These are phyloP conservation scores for Juglanconis oblonga DNA, from an alignment of 2,329 filamentous ascomycete species.

Conservation along the genomic window DNA sequence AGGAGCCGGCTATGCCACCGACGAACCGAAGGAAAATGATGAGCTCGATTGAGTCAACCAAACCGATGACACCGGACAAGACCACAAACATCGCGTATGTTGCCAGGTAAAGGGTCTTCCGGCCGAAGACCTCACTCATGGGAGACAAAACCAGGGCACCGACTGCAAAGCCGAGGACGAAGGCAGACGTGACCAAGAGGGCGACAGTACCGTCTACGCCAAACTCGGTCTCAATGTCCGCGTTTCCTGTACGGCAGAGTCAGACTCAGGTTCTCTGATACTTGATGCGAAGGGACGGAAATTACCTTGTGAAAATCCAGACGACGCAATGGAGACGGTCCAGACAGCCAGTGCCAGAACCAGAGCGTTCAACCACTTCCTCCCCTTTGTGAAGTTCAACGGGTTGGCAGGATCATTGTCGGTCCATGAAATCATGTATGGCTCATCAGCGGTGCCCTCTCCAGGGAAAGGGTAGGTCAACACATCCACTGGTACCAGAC, in stretches of 20 bases:
- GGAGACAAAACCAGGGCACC: constrained; percentile 21
- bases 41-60: constrained; percentile 53
- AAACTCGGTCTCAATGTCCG: constrained; percentile 36
- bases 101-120: constrained; percentile 54
- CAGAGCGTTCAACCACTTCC: constrained; percentile 39
- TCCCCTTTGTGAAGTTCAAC: constrained; percentile 33
- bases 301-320: constrained; percentile 31
- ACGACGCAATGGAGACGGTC: constrained; percentile 40
- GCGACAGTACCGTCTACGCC: constrained; percentile 35
- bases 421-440: constrained; percentile 43
- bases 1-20: constrained; percentile 59
- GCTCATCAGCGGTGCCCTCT: constrained; percentile 39
- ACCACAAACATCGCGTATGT: constrained; percentile 55
- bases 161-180: constrained; percentile 22
- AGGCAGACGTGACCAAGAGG: constrained; percentile 31
- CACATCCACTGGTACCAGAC: constrained; percentile 22
- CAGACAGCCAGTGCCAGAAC: constrained; percentile 39
- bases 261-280: neutral
- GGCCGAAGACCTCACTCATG: constrained; percentile 52
- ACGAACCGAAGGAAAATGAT: constrained; percentile 64
- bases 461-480: constrained; percentile 38
- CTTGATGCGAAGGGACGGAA: constrained; percentile 11
- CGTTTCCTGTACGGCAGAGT: constrained; percentile 27
- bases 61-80: constrained; percentile 61
- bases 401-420: constrained; percentile 44